A percentile compares a stretch with the other conserved stretches of the same genome.
Conservation (phyloP, 306 rosid genomes). For the Astragalus membranaceus region DNA sequence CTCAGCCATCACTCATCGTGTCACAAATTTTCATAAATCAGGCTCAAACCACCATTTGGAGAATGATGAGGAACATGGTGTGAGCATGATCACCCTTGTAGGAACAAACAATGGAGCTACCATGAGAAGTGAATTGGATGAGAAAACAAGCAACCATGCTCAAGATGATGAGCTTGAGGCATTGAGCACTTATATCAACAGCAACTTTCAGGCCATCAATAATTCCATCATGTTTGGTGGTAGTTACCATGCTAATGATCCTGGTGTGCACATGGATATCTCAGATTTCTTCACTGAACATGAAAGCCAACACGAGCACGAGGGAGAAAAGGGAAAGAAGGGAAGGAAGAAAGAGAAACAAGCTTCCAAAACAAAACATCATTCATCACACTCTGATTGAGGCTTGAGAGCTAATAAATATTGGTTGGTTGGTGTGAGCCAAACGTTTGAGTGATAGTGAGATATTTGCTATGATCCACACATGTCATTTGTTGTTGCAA, state of each 20-base stretch:
- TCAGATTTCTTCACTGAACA: conserved; percentile 29
- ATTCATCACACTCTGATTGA: background rate
- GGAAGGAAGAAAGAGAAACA: conserved; percentile 34
- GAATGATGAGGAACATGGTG: conserved; percentile 33
- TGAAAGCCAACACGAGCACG: conserved; percentile 8
- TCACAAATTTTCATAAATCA: conserved; percentile 41
- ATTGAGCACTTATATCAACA: conserved; percentile 53
- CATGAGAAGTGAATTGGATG: conserved; percentile 47
- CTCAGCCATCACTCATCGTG: conserved; percentile 45
- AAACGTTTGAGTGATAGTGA: background rate
- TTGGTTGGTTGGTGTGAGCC: background rate
- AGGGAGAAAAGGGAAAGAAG: conserved; percentile 19
- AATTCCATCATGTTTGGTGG: conserved; percentile 81
- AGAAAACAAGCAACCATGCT: background rate
- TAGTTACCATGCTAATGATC: conserved; percentile 60
- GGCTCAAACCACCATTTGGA: conserved; percentile 30
- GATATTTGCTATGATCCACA: background rate
- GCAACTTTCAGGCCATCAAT: conserved; percentile 76
- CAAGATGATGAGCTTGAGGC: conserved; percentile 23
- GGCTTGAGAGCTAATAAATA: background rate
- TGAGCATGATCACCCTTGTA: conserved; percentile 54
- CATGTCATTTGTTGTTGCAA: background rate
- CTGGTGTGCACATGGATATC: conserved; percentile 69
- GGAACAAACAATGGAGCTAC: conserved; percentile 77
- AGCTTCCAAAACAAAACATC: conserved; percentile 17